Evolutionary conservation across 2,329 filamentous ascomycete genomes (phyloP).

Genomic region (Pochonia chlamydosporia): DNA sequence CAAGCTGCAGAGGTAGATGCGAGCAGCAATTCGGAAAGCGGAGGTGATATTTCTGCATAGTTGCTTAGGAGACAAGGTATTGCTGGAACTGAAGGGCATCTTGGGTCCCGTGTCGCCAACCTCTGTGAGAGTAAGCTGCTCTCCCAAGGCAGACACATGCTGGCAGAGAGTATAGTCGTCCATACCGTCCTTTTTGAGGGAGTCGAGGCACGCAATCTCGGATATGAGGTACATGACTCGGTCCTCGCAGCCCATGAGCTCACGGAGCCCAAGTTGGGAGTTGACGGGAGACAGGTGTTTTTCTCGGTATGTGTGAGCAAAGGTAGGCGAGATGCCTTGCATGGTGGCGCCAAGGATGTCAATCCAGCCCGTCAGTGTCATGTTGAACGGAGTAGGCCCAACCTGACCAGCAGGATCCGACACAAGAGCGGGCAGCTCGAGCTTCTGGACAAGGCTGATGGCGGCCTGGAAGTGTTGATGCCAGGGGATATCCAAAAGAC

Average conservation of each 20-base stretch:
- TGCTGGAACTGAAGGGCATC: conserved; percentile 60
- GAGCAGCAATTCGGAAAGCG: conserved; percentile 84
- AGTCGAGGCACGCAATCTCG: conserved; percentile 93
- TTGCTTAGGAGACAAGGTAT: conserved; percentile 74
- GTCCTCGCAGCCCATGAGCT: conserved; percentile 97
- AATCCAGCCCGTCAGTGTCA: conserved; percentile 91
- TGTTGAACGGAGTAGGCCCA: conserved; percentile 77
- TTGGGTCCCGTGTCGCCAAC: conserved; percentile 51
- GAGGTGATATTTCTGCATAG: conserved; percentile 83
- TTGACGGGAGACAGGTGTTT: conserved; percentile 71
- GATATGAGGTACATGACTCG: conserved; percentile 97
- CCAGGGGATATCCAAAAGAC: conserved; percentile 89
- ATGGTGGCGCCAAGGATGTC: conserved; percentile 95
- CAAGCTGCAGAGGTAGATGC: conserved; percentile 94
- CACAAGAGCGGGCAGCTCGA: conserved; percentile 69
- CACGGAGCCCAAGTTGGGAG: conserved; percentile 66
- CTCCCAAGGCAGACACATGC: conserved; percentile 81
- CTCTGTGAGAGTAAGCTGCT: conserved; percentile 81
- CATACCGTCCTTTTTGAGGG: conserved; percentile 75
- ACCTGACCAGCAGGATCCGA: conserved; percentile 48
- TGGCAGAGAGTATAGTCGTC: conserved; percentile 82
- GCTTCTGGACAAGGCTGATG: conserved; percentile 75
- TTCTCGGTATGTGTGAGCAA: conserved; percentile 91
- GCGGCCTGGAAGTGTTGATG: conserved; percentile 94
- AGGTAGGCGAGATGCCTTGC: conserved; percentile 76